phyloP scores from a whole-genome alignment of 2,329 filamentous ascomycete species.

The Fusarium ambrosium region DNA sequence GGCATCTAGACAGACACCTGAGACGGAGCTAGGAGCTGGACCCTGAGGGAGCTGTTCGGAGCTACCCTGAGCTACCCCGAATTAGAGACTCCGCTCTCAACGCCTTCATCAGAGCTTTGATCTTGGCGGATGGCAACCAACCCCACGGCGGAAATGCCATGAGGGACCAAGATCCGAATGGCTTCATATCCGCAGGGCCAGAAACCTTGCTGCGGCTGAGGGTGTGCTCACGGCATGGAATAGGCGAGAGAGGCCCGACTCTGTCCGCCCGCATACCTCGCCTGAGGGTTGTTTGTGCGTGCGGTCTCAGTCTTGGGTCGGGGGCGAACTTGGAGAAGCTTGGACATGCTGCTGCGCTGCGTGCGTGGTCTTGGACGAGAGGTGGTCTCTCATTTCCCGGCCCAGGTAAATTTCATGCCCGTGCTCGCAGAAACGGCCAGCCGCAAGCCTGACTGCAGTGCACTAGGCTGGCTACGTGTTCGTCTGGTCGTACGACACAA shows the following conservation, averaged over 20 bases:
- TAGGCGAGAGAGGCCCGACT: conserved; percentile 17
- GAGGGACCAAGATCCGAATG: conserved; percentile 10
- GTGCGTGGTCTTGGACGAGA: background rate
- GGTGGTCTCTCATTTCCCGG: conserved; percentile 41
- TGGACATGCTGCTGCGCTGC: conserved; percentile 26
- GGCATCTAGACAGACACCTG: conserved; percentile 15
- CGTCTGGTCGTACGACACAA: conserved; percentile 35
- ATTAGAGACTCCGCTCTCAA: conserved; percentile 13
- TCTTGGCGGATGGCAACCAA: conserved; percentile 8
- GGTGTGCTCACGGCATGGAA: conserved; percentile 8
- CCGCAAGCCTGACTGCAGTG: conserved; percentile 24
- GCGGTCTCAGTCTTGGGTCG: conserved; percentile 14
- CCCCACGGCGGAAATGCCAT: conserved; percentile 7
- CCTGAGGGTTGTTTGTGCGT: conserved; percentile 28
- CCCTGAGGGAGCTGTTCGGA: conserved; percentile 25
- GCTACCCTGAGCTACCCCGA: conserved; percentile 25
- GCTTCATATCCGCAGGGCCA: conserved; percentile 1
- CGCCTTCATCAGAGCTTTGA: conserved; percentile 14
- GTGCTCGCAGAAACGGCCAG: conserved; percentile 35
- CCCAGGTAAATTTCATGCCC: conserved; percentile 30
- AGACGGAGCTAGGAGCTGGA: conserved; percentile 30
- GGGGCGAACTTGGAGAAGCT: conserved; percentile 27
- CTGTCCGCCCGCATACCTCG: conserved; percentile 26
- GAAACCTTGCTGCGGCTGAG: background rate
- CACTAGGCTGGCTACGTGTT: conserved; percentile 35